Percentiles rank a stretch among this genome's conserved stretches.
Conservation (phyloP, 225 moss, liverwort and hornwort genomes). For the Pleurozium schreberi region DNA sequence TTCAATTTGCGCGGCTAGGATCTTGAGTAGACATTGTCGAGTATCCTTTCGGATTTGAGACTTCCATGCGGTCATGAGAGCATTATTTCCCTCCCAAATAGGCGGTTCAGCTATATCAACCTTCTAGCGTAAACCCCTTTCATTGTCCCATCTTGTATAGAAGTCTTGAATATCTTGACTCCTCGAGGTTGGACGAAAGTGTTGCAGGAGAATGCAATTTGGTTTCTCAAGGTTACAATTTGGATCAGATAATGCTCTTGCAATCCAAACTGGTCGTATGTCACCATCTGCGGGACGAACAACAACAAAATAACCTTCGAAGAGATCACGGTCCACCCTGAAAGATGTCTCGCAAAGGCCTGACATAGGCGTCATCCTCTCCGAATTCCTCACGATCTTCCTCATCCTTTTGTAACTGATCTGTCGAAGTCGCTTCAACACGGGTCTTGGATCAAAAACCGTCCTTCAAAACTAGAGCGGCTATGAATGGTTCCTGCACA, state of each 20-base stretch:
- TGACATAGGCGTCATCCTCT: background rate
- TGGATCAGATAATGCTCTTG: background rate
- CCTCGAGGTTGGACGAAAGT: too few species aligned
- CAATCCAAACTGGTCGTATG: background rate
- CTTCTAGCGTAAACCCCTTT: too few species aligned
- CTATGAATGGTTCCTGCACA: rapidly evolving
- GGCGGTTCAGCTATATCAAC: too few species aligned
- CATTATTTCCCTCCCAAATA: too few species aligned
- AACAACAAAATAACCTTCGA: background rate
- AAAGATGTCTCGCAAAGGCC: background rate
- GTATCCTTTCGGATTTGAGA: too few species aligned
- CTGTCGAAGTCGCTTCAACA: rapidly evolving
- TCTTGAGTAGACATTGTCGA: too few species aligned
- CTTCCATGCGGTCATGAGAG: too few species aligned
- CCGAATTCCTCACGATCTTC: background rate
- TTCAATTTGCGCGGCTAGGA: too few species aligned
- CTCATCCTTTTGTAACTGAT: background rate
- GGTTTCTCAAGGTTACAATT: background rate
- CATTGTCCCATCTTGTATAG: too few species aligned
- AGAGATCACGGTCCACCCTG: rapidly evolving
- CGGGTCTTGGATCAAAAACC: background rate
- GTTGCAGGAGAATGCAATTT: too few species aligned
- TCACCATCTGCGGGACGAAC: background rate
- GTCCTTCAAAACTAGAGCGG: rapidly evolving
- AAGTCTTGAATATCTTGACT: too few species aligned